Evolutionary conservation across 306 rosid species (phyloP), one percentile per base, ranked within the genome.

Genomic region (Sechiopsis laciniata): DNA sequence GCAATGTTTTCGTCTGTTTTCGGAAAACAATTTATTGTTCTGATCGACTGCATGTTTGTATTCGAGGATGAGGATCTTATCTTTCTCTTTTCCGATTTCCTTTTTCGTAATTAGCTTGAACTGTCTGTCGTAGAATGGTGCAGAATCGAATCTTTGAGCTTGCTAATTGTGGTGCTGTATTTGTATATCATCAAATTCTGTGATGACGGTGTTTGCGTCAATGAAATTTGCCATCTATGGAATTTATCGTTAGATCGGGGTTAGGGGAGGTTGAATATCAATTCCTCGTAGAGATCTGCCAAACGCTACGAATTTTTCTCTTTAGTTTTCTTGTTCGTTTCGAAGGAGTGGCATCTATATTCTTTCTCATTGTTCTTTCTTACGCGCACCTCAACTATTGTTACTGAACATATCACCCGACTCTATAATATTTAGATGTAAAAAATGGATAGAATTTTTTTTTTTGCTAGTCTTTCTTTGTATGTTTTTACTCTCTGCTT

Each of bases 41-140:
- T 58, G 1, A 59, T 8, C 58, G 46, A 40, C 10, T 69, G 58
- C 73, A 67, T 67, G 72, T 67, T 14, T 68, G 19, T 21, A 21
- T 20, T 46, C 13, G 45, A 42, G 48, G 11, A 42, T 42, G 14
- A 21, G 20, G 73, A 67, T 46, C 73, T 22, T 26, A 6, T 68
- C 42, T 22, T 52, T 66, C 26, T 21, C 17, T 19, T 66, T 20
- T 67, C 1, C 26, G 71, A 40, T 67, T 64, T 67, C 12, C 2
- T 5, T 67, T 19, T 67, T 66, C n/a, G 10, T 10, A 10, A 40
- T 4, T 45, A 5, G 55, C 32, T 45, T 66, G 54, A 65, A 19
- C 71, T 65, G 14, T 63, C 24, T 6, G n/a, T 65, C 71, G 71
- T 17, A 11, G 11, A 65, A 65, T 65, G 54, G 29, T 19, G 72